Conservation (phyloP, 805 yeast species). For the Wickerhamiella domercqiae region DNA sequence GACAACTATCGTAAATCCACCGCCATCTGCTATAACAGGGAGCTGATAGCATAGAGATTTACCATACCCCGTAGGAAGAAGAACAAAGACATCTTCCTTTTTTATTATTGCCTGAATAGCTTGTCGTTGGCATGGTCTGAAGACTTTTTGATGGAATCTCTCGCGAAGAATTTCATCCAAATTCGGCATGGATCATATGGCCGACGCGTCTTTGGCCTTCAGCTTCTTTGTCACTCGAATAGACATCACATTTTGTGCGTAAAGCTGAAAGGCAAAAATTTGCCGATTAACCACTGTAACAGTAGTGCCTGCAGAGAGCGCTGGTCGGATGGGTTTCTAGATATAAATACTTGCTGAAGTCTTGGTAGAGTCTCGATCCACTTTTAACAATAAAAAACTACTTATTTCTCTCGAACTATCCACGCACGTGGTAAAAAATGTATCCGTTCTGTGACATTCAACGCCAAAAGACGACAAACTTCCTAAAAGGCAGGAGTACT, state of each 20-base stretch:
- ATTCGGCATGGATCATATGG: background rate
- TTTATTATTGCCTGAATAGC: conserved; percentile 15
- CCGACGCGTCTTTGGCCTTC: background rate
- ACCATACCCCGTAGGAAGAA: conserved; percentile 98
- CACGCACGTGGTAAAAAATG: too few relatives aligned
- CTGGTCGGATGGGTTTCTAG: too few relatives aligned
- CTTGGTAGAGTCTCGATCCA: too few relatives aligned
- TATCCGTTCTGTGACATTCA: conserved; percentile 25
- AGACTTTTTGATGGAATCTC: conserved; percentile 8
- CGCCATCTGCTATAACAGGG: conserved; percentile 55
- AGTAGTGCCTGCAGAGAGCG: too few relatives aligned
- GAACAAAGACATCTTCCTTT: conserved; percentile 77
- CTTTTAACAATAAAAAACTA: too few relatives aligned
- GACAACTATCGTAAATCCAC: conserved; percentile 65
- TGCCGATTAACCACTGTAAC: too few relatives aligned
- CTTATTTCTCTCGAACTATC: too few relatives aligned
- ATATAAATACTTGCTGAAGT: too few relatives aligned
- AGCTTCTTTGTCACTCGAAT: too few relatives aligned
- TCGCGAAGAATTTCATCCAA: conserved; percentile 11
- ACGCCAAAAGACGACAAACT: conserved; percentile 22
- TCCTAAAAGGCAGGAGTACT: conserved; percentile 24
- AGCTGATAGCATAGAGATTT: conserved; percentile 89
- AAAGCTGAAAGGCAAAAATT: too few relatives aligned
- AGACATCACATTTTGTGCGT: too few relatives aligned
- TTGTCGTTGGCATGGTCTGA: conserved; percentile 18